phyloP scores from a whole-genome alignment of 352 stramenopile genomes.

The Globisporangium okanoganense region DNA sequence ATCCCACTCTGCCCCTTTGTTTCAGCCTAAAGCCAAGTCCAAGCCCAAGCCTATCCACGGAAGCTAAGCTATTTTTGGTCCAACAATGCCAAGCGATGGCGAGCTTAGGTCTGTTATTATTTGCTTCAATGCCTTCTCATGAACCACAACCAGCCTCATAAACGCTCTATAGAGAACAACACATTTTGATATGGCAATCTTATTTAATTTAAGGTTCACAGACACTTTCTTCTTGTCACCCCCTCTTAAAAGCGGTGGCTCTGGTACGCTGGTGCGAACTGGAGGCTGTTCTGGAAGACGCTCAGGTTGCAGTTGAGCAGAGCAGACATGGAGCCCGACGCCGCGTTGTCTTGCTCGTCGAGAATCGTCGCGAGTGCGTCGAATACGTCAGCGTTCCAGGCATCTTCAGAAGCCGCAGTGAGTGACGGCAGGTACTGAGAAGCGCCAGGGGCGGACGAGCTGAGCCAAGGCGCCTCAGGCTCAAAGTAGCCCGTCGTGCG shows the following conservation, averaged over 20 bases:
- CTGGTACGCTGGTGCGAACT: neutral
- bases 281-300: conserved; percentile 10
- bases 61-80: neutral
- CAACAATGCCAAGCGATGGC: too few species aligned
- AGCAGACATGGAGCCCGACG: neutral
- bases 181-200: too few species aligned
- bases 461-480: conserved; percentile 1
- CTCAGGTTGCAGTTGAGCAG: conserved; percentile 9
- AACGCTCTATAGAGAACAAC: too few species aligned
- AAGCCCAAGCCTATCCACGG: neutral
- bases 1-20: neutral
- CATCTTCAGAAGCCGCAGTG: neutral
- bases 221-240: neutral
- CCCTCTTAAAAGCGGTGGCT: neutral
- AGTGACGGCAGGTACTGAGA: neutral
- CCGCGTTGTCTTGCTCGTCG: neutral
- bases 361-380: conserved; percentile 11
- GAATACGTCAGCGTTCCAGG: conserved; percentile 9
- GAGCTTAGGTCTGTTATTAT: neutral
- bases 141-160: too few species aligned
- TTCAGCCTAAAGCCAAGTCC: neutral
- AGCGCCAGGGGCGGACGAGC: neutral
- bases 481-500: neutral
- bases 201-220: neutral
- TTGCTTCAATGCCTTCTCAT: too few species aligned